phyloP scores from a whole-genome alignment of 2,329 filamentous ascomycete genomes.

The Penicillium frequentans region DNA sequence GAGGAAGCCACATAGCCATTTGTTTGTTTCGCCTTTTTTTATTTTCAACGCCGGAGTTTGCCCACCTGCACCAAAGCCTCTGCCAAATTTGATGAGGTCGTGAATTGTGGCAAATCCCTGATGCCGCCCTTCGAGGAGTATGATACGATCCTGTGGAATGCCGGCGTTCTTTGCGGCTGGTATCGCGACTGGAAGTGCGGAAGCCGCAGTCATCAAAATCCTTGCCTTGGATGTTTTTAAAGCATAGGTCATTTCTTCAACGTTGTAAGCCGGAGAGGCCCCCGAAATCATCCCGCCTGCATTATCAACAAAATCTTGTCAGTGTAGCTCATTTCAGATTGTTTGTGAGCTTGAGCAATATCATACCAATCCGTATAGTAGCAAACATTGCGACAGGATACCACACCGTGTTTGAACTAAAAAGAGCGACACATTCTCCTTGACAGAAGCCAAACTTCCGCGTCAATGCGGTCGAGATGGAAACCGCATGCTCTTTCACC shows the following conservation, averaged over 20 bases:
- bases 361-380: conserved; percentile 49
- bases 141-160: conserved; percentile 52
- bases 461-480: conserved; percentile 61
- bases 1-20: conserved; percentile 55
- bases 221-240: conserved; percentile 58
- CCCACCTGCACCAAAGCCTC: conserved; percentile 31
- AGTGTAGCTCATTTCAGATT: too few relatives aligned
- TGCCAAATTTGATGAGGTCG: conserved; percentile 34
- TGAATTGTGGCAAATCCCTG: conserved; percentile 49
- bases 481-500: conserved; percentile 57
- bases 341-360: not conserved
- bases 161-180: conserved; percentile 57
- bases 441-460: conserved; percentile 55
- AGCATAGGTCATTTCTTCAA: conserved; percentile 68
- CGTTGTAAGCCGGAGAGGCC: conserved; percentile 64
- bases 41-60: conserved; percentile 54
- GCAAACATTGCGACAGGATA: conserved; percentile 65
- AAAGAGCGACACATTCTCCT: conserved; percentile 61
- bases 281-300: conserved; percentile 57
- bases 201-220: conserved; percentile 58
- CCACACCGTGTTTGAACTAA: conserved; percentile 66
- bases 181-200: conserved; percentile 56
- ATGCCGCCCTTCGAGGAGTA: conserved; percentile 57
- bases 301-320: not conserved
- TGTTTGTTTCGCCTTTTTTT: conserved; percentile 55